Base-by-base conservation (phyloP, 139 green algal genomes). In the Tetraselmis chui region DNA sequence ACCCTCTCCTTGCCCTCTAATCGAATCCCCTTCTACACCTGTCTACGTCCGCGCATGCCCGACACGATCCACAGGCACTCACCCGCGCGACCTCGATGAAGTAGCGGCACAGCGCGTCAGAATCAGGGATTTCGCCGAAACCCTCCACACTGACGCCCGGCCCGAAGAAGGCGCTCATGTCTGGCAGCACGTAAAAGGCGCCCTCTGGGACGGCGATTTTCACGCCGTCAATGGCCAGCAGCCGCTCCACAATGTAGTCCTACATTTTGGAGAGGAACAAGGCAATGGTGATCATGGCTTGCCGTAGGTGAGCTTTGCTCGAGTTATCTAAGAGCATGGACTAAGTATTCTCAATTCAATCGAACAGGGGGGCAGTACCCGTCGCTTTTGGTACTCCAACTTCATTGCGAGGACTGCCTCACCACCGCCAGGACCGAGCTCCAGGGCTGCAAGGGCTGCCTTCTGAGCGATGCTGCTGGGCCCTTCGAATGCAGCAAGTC, bases 151-250 rank as follows among this genome's bases (percentile, higher is more conserved):
- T 59, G 0, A 85, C 86, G 25, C 90, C 90, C 0, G 87, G 86
- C 0, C 93, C 93, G 75, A 95, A 93, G 81, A 97, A 95, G 0
- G 88, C 87, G 1, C 84, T 89, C 83, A 97, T 90, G 78, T 97
- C 93, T 11, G 95, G 95, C 31, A 99, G 90, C 75, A 94, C 93
- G 82, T 99, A 99, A 83, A 99, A 99, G 1, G 96, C 96, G 1
- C 96, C 96, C 76, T 91, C 28, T 0, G 93, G 93, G 32, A 88
- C 83, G 1, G 83, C 88, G 29, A 97, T 83, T 23, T 87, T 89
- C 0, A 98, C 87, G 25, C 94, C 94, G 0, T 85, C 81, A 32
- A 98, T 98, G 32, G 85, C 82, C 45, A 82, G 82, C 59, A 98
- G 87, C 45, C 90, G 85, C 75, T 84, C 77, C 2, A 89, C 86